phyloP scores from a whole-genome alignment of 257 asterid genomes.

The Rauvolfia tetraphylla region DNA sequence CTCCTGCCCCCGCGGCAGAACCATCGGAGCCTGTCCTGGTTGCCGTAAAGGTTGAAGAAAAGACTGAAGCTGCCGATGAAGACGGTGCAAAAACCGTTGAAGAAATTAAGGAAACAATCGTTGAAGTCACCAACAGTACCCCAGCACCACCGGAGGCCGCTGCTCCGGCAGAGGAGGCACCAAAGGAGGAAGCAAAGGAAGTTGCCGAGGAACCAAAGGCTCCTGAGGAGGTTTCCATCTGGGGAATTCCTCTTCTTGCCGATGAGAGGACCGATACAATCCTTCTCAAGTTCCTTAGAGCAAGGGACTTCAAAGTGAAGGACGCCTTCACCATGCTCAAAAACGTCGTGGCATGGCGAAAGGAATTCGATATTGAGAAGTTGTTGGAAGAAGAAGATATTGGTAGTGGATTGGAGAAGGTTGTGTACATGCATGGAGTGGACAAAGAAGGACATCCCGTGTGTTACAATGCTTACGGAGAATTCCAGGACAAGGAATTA shows the following conservation, averaged over 20 bases:
- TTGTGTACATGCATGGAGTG: constrained; percentile 69
- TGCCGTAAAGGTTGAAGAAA: constrained; percentile 41
- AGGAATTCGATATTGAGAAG: constrained; percentile 63
- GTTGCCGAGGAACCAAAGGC: constrained; percentile 32
- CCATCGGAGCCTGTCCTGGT: constrained; percentile 20
- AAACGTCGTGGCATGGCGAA: constrained; percentile 82
- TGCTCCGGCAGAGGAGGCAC: constrained; percentile 26
- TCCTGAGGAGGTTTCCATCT: constrained; percentile 79
- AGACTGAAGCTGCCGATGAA: constrained; percentile 22
- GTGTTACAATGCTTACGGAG: constrained; percentile 84
- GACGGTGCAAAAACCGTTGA: constrained; percentile 32
- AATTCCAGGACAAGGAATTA: constrained; percentile 77
- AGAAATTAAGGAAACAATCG: constrained; percentile 79
- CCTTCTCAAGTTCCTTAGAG: constrained; percentile 84
- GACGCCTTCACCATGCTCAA: constrained; percentile 86
- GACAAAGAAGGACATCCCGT: constrained; percentile 92
- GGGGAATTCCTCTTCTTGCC: constrained; percentile 76
- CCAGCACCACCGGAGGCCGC: constrained; percentile 39
- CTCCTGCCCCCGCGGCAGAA: not conserved
- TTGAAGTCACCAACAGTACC: constrained; percentile 62
- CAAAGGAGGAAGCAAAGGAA: constrained; percentile 22
- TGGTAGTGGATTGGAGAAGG: constrained; percentile 71
- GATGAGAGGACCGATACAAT: constrained; percentile 73
- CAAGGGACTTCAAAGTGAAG: constrained; percentile 87
- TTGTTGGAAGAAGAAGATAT: constrained; percentile 51